phyloP scores from a whole-genome alignment of 768 basidiomycete species.

The Strobilomyces echinocephalus region DNA sequence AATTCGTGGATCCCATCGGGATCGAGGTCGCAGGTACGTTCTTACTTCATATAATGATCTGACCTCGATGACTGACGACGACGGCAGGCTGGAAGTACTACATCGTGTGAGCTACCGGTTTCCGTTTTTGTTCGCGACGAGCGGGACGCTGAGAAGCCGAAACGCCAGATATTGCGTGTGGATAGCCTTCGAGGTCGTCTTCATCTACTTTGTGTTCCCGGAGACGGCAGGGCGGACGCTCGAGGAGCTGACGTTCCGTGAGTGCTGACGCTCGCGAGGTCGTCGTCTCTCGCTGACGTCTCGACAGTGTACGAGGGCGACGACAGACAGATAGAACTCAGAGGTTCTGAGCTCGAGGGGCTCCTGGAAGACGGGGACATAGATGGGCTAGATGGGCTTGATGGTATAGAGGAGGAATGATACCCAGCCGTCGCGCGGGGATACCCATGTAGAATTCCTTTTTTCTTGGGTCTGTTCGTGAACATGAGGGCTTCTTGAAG shows the following conservation, averaged over 20 bases:
- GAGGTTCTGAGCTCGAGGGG: background rate
- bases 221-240: background rate
- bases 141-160: too few species aligned
- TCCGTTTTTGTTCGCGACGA: too few species aligned
- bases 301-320: background rate
- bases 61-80: too few species aligned
- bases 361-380: background rate
- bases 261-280: background rate
- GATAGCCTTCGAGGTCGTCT: background rate
- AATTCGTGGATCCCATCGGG: slow-evolving; percentile 17
- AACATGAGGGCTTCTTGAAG: too few species aligned
- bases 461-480: too few species aligned
- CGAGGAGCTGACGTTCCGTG: background rate
- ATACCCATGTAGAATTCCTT: too few species aligned
- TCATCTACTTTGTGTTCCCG: background rate
- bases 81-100: too few species aligned
- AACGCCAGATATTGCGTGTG: background rate
- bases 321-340: background rate
- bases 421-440: too few species aligned
- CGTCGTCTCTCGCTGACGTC: background rate
- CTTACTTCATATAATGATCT: too few species aligned
- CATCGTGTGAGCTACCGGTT: too few species aligned
- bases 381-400: background rate
- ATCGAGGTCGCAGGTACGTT: slow-evolving; percentile 6
- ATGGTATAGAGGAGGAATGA: background rate